phyloP scores from a whole-genome alignment of 305 asterid species.

The Fraxinus paxiana region DNA sequence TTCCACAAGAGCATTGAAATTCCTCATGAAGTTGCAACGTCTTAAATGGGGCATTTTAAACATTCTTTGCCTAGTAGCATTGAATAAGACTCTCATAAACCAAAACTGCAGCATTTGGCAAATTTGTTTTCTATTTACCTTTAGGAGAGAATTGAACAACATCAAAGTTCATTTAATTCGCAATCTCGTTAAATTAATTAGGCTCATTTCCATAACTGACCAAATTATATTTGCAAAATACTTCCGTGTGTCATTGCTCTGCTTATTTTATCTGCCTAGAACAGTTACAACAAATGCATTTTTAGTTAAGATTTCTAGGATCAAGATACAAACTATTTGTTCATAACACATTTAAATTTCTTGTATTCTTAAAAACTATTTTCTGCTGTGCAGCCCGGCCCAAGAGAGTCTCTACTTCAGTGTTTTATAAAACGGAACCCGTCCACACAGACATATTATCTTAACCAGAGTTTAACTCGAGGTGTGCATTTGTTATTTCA shows the following conservation, averaged over 20 bases:
- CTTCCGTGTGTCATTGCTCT: neutral
- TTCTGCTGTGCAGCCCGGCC: conserved; percentile 77
- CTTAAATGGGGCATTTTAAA: neutral
- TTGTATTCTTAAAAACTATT: conserved; percentile 9
- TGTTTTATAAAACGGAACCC: conserved; percentile 84
- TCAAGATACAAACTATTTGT: neutral
- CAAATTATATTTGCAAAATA: neutral
- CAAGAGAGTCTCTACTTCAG: conserved; percentile 68
- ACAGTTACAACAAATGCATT: neutral
- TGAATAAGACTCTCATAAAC: neutral
- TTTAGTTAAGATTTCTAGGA: neutral
- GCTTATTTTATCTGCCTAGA: neutral
- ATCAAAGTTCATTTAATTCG: neutral
- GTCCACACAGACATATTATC: conserved; percentile 59
- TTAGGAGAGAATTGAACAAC: neutral
- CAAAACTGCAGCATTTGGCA: neutral
- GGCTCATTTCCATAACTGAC: neutral
- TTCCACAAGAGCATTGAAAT: neutral
- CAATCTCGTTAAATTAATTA: neutral
- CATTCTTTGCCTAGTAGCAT: neutral
- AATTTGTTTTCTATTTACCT: neutral
- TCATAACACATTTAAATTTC: neutral
- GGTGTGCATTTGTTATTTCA: conserved; percentile 40
- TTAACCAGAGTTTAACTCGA: conserved; percentile 67
- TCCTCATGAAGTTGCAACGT: neutral